Conservation (phyloP, 108 stramenopile genomes). For the Aurantiochytrium sp. region DNA sequence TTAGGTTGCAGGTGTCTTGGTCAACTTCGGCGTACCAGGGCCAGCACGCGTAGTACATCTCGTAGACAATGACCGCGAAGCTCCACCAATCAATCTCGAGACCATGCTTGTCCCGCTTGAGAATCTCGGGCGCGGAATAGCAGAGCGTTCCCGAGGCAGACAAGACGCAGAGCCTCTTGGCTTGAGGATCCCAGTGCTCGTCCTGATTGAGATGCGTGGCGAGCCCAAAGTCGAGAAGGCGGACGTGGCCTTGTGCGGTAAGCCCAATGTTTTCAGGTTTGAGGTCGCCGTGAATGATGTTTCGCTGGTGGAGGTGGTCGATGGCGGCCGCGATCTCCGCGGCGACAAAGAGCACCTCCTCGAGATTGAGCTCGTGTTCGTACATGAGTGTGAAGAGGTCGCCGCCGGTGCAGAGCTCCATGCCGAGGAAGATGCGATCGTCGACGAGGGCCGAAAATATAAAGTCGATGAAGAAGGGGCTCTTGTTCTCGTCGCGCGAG, state of each 20-base stretch:
- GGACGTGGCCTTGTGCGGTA: background rate
- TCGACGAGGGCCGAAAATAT: background rate
- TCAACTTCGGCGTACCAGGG: background rate
- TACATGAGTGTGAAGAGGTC: background rate
- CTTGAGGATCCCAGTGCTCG: background rate
- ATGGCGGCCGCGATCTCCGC: background rate
- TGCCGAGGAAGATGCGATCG: background rate
- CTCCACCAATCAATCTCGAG: constrained; percentile 2
- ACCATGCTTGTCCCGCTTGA: background rate
- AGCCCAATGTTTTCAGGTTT: constrained; percentile 21
- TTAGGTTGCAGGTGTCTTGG: background rate
- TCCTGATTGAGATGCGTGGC: background rate
- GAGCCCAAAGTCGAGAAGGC: background rate
- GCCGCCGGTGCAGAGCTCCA: background rate
- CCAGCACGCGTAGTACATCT: background rate
- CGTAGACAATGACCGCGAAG: background rate
- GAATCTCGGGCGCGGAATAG: background rate
- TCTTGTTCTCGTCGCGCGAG: background rate
- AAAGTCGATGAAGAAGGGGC: background rate
- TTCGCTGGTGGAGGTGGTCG: background rate
- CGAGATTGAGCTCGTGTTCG: background rate
- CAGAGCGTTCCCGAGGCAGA: background rate
- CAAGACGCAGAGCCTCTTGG: background rate
- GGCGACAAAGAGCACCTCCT: background rate
- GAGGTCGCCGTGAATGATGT: background rate